These are phyloP conservation scores for Melanomma pulvis-pyrius DNA, from an alignment of 495 filamentous ascomycete species.

Conservation along the genomic window DNA sequence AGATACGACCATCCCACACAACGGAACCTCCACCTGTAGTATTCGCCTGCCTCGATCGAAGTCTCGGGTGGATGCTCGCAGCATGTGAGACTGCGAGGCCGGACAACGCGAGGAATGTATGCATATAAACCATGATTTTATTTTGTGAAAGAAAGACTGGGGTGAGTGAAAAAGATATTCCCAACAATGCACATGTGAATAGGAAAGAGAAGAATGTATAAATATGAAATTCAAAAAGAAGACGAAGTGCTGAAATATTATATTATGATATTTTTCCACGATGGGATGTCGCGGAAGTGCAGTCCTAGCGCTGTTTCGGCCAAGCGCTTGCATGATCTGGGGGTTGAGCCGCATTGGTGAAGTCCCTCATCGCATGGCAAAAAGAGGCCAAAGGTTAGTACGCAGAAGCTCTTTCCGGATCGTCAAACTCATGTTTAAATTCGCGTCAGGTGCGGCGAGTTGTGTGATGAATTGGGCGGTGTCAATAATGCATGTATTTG, in stretches of 20 bases:
- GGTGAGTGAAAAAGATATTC: neutral
- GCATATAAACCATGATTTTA: neutral
- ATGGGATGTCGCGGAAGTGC: neutral
- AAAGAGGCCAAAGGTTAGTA: neutral
- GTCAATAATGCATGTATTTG: neutral
- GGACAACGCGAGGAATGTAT: neutral
- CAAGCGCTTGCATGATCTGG: neutral
- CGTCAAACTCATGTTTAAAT: too few relatives aligned
- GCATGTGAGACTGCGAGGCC: neutral
- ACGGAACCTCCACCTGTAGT: neutral
- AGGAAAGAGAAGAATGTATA: neutral
- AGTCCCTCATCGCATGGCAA: neutral
- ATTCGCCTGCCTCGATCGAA: neutral
- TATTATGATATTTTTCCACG: neutral
- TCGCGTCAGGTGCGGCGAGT: too few relatives aligned
- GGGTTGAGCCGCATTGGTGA: neutral
- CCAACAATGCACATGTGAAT: neutral
- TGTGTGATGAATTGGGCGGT: neutral
- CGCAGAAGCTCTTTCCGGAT: neutral
- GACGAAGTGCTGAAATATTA: neutral
- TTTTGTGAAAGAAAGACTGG: neutral
- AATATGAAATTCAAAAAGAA: too few relatives aligned
- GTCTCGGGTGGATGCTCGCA: neutral
- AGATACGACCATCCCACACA: slow-evolving; percentile 4
- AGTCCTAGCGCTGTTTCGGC: neutral